Percentiles rank a stretch among this genome's conserved stretches.
These are phyloP conservation scores for Wickerhamiella occidentalis DNA, from an alignment of 805 yeast species.

Conservation along the genomic window DNA sequence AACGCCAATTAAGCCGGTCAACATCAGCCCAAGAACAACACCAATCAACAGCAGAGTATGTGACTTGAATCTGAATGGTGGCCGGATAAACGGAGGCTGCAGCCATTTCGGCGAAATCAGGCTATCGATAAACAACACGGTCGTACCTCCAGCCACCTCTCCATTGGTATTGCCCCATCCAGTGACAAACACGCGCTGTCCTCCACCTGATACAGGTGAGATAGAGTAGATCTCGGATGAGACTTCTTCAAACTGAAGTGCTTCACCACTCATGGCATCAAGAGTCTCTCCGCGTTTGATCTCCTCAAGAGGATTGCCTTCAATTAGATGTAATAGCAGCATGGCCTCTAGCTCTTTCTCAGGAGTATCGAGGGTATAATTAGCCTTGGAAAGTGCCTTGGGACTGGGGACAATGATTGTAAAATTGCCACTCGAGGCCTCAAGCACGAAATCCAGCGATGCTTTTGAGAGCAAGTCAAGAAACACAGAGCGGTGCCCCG, in stretches of 20 bases:
- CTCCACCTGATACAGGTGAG: constrained; percentile 19
- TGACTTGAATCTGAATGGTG: constrained; percentile 24
- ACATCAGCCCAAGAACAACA: constrained; percentile 22
- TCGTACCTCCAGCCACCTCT: constrained; percentile 16
- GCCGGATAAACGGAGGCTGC: constrained; percentile 18
- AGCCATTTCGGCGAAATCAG: constrained; percentile 28
- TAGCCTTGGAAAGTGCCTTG: constrained; percentile 41
- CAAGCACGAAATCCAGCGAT: constrained; percentile 29
- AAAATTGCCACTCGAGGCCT: constrained; percentile 29
- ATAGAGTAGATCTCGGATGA: constrained; percentile 13
- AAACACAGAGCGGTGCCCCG: constrained; percentile 40
- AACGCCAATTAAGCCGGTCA: constrained; percentile 15
- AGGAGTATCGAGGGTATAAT: constrained; percentile 35
- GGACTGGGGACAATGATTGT: constrained; percentile 68
- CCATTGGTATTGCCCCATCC: constrained; percentile 20
- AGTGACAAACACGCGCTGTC: constrained; percentile 22
- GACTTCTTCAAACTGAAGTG: constrained; percentile 21
- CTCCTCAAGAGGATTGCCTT: constrained; percentile 34
- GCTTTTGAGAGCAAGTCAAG: constrained; percentile 32
- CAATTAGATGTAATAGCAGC: constrained; percentile 57
- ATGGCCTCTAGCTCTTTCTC: constrained; percentile 27
- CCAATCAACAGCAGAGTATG: constrained; percentile 26
- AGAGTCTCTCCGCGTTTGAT: constrained; percentile 19
- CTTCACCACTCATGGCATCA: constrained; percentile 22
- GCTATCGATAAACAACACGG: constrained; percentile 27